phyloP scores from a whole-genome alignment of 768 basidiomycete genomes.

The Gelatoporia subvermispora region DNA sequence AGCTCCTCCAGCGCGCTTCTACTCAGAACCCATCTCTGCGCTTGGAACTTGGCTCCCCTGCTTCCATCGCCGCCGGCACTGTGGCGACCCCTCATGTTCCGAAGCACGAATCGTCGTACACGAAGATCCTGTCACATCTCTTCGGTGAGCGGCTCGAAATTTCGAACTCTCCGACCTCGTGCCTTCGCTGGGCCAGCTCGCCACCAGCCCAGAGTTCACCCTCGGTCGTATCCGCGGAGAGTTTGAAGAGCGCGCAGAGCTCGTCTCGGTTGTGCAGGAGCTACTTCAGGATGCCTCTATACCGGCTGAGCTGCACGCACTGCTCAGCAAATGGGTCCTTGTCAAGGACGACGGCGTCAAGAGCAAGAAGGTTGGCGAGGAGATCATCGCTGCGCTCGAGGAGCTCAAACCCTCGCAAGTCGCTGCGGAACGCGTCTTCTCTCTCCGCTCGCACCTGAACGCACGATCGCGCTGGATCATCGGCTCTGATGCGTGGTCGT shows the following conservation, averaged over 20 bases:
- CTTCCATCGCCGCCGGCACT: slow-evolving; percentile 22
- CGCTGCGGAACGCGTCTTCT: slow-evolving; percentile 49
- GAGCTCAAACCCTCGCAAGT: slow-evolving; percentile 29
- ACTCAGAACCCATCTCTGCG: slow-evolving; percentile 34
- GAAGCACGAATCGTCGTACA: slow-evolving; percentile 87
- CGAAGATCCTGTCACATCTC: slow-evolving; percentile 77
- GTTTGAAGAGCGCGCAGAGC: slow-evolving; percentile 65
- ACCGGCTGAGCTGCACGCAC: slow-evolving; percentile 55
- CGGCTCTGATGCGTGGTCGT: slow-evolving; percentile 96
- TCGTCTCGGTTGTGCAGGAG: slow-evolving; percentile 59
- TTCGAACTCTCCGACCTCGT: slow-evolving; percentile 75
- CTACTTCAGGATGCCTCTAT: slow-evolving; percentile 52
- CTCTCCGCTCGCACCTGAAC: slow-evolving; percentile 57
- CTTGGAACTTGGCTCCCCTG: slow-evolving; percentile 43
- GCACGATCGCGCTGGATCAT: slow-evolving; percentile 90
- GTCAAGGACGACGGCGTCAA: slow-evolving; percentile 66
- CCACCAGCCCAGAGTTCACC: slow-evolving; percentile 93
- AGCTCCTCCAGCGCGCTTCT: slow-evolving; percentile 43
- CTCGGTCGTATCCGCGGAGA: slow-evolving; percentile 87
- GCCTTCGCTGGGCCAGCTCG: slow-evolving; percentile 60
- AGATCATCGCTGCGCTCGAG: slow-evolving; percentile 33
- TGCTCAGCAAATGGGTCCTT: slow-evolving; percentile 77
- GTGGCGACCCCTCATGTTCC: slow-evolving; percentile 60
- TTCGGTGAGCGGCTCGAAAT: slow-evolving; percentile 79
- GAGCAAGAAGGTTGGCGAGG: slow-evolving; percentile 52